Base-by-base conservation (phyloP, 106 monocot genomes). In the Dendrobium catenatum region DNA sequence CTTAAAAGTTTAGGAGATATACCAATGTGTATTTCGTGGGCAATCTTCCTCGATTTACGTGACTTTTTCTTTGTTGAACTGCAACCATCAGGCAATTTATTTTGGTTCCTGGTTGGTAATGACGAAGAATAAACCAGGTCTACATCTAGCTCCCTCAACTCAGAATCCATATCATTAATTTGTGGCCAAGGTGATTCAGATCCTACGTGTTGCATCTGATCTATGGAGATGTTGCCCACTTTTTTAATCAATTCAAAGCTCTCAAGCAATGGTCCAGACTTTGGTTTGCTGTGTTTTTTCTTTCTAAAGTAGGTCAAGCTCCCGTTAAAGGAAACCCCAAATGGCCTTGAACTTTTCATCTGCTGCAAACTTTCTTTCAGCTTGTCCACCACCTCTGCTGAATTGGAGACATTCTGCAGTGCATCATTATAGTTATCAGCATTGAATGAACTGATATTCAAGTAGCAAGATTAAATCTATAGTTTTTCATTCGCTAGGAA, bases 281-380 rank as follows among this genome's bases (percentile, higher is more conserved):
- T 84, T 55, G 79, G 90, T 81, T 77, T 84, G 16, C 76, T 84
- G 2, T 83, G 26, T 76, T 78, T 87, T 85, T 84, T 96, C 90
- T 86, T 94, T 47, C 96, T 86, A 48, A 86, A 88, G 68, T 95
- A 95, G 55, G 95, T 94, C 41, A 88, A 81, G 5, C 88, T 90
- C 79, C 79, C 84, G n/a, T 18, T 72, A 20, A 72, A 54, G 17
- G 78, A 82, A 75, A 80, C 59, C 80, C 77, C 72, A 72, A 54
- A 56, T 40, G 27, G n/a, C 43, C 72, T 42, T 77, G 85, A 72
- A 77, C 17, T 42, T 41, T 68, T 78, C 24, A 78, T 42, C 56
- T 81, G 73, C 67, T 37, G 73, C 42, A 79, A 37, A 55, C 58
- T 80, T 79, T 87, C 79, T 9, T 33, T 82, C 73, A 31, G 72